A percentile compares a stretch with the other conserved stretches of the same genome.
These are phyloP conservation scores for Ramichloridium luteum DNA, from an alignment of 2,329 filamentous ascomycete genomes.

Conservation along the genomic window DNA sequence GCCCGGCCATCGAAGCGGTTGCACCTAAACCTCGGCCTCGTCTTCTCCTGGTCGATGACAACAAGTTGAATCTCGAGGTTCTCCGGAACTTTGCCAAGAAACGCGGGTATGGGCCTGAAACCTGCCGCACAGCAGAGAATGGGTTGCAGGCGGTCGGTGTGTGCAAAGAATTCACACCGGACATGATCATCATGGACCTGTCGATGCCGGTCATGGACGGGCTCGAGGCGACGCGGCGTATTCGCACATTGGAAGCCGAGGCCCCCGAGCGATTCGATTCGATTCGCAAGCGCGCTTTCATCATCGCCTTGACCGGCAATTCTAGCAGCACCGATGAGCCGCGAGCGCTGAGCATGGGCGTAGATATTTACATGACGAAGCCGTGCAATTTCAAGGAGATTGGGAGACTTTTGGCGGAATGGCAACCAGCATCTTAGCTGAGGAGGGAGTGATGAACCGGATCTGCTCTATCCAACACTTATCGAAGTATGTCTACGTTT, in stretches of 20 bases:
- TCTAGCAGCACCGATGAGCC: conserved; percentile 16
- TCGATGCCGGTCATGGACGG: conserved; percentile 27
- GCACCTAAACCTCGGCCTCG: too few relatives aligned
- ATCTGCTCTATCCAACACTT: too few relatives aligned
- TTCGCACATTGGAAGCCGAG: conserved; percentile 18
- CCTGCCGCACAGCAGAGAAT: conserved; percentile 31
- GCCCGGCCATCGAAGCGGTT: too few relatives aligned
- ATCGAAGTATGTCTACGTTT: too few relatives aligned
- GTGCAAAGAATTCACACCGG: conserved; percentile 28
- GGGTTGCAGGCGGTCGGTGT: conserved; percentile 36
- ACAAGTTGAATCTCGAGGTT: conserved; percentile 18
- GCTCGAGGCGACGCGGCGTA: conserved; percentile 19
- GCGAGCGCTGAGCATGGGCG: conserved; percentile 19
- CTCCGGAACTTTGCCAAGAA: conserved; percentile 24
- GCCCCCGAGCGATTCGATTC: too few relatives aligned
- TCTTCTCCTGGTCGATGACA: conserved; percentile 21
- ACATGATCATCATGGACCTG: conserved; percentile 39
- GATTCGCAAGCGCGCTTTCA: conserved; percentile 7
- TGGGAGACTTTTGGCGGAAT: conserved; percentile 9
- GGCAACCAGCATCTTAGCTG: too few relatives aligned
- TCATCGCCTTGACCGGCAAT: conserved; percentile 25
- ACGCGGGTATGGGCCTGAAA: conserved; percentile 11
- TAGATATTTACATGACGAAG: conserved; percentile 25
- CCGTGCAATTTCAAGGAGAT: conserved; percentile 21
- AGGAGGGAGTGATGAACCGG: too few relatives aligned